Base-by-base conservation (phyloP, 495 filamentous ascomycete genomes). In the Annulohypoxylon bovei region DNA sequence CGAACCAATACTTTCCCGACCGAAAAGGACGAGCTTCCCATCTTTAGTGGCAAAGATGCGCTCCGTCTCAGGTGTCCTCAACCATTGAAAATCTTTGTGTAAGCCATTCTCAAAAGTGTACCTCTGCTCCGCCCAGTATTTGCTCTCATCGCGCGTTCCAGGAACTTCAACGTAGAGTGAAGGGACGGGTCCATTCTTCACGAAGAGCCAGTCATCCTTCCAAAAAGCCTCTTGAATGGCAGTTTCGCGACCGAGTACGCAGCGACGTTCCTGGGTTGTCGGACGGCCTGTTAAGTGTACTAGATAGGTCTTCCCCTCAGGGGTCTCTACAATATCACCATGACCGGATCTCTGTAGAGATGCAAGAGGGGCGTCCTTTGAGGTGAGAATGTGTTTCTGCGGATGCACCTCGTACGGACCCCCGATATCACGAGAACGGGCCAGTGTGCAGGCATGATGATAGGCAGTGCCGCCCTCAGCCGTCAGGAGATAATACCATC, bases 391-490 rank as follows among this genome's bases (percentile, higher is more conserved):
- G 65, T 83, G 70, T 18, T 84, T 80, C 14, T 82, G 63, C 6
- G 85, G 85, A 65, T 86, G 84, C 16, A 80, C 75, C 55, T 87
- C 84, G 66, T 87, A 91, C 3, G 88, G 89, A 0, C 89, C 88
- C 80, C 79, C 83, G 35, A 89, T 82, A 66, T 84, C 78, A 27
- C 78, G 79, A 1, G 86, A 85, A 9, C 88, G 82, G 0, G 83
- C 83, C 3, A 89, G 75, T 9, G 85, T 86, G 42, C 78, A 78
- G 3, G 82, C 82, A 62, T 91, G 89, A 8, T 84, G 76, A 56
- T 85, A 83, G 3, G 81, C 88, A 1, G 88, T 91, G 3, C 89
- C 89, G 1, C 88, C 89, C 65, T 91, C 89, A 2, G 86, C 87
- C 25, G 85, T 88, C 12, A 86, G 67, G 3, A 89, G 80, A 68